Conservation (phyloP, 176 grass and related monocot genomes). For the Musa schizocarpa region DNA sequence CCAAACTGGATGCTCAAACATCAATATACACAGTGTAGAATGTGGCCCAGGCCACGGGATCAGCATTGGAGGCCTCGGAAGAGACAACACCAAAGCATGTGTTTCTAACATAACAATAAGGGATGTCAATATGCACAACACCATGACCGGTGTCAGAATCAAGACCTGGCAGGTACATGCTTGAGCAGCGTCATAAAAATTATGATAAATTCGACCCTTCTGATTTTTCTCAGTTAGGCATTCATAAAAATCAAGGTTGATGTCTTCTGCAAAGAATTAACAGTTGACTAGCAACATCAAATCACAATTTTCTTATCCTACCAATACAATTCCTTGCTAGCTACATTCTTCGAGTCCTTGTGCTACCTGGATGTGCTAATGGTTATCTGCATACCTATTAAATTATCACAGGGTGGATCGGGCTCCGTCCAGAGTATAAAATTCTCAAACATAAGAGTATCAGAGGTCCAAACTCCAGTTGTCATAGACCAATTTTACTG, state of each 20-base stretch:
- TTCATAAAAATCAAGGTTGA: not conserved
- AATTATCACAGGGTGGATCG: conserved; percentile 7
- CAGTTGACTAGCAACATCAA: not conserved
- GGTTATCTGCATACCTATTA: not conserved
- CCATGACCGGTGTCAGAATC: conserved; percentile 93
- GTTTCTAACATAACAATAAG: conserved; percentile 94
- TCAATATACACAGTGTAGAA: conserved; percentile 86
- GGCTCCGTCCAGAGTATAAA: conserved; percentile 1
- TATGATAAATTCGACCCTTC: not conserved
- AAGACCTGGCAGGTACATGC: conserved; percentile 91
- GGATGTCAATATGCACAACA: conserved; percentile 82
- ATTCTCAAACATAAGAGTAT: conserved; percentile 13
- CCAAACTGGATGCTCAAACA: conserved; percentile 90
- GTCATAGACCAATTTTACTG: conserved; percentile 21
- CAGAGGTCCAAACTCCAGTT: conserved; percentile 11
- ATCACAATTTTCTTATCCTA: not conserved
- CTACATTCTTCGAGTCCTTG: not conserved
- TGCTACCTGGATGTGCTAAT: not conserved
- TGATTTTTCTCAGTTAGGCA: not conserved
- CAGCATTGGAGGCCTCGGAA: conserved; percentile 93
- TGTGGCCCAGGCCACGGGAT: conserved; percentile 98
- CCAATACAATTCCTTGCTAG: not conserved
- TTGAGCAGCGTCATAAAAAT: not conserved
- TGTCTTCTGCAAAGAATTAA: not conserved
- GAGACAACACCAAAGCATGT: conserved; percentile 93